phyloP scores from a whole-genome alignment of 305 asterid genomes.

The Plantago coronopus region DNA sequence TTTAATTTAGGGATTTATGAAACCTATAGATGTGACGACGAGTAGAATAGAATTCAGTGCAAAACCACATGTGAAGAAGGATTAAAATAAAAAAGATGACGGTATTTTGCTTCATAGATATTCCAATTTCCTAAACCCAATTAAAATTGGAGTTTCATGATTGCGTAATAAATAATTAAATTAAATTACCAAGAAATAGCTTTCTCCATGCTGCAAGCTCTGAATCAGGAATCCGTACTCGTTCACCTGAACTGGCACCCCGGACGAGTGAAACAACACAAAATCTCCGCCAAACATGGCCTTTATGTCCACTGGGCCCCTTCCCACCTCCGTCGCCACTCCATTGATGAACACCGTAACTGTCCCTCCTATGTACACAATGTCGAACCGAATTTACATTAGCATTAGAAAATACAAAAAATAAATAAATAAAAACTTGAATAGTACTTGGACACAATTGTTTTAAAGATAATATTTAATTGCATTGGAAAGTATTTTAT shows the following conservation, averaged over 20 bases:
- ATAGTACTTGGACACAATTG: no score
- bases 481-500: no score
- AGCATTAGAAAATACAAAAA: no score
- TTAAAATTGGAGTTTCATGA: neutral
- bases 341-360: conserved; percentile 69
- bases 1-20: neutral
- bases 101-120: conserved; percentile 8
- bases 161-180: neutral
- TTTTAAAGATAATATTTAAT: no score
- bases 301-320: conserved; percentile 53
- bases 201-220: conserved; percentile 62
- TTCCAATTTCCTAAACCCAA: conserved; percentile 2
- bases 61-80: conserved; percentile 24
- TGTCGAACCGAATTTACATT: no score
- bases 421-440: no score
- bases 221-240: conserved; percentile 52
- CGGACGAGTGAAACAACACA: conserved; percentile 54
- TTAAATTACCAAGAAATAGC: conserved; percentile 63
- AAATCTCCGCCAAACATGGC: conserved; percentile 53
- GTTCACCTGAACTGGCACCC: conserved; percentile 48
- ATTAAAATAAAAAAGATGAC: conserved; percentile 5
- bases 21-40: conserved; percentile 11
- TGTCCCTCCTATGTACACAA: conserved; percentile 38
- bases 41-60: conserved; percentile 28
- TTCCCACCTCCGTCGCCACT: conserved; percentile 53